A percentile compares a stretch with the other conserved stretches of the same genome.
Conservation (phyloP, 2,329 filamentous ascomycete species). For the Neonectria magnoliae region DNA sequence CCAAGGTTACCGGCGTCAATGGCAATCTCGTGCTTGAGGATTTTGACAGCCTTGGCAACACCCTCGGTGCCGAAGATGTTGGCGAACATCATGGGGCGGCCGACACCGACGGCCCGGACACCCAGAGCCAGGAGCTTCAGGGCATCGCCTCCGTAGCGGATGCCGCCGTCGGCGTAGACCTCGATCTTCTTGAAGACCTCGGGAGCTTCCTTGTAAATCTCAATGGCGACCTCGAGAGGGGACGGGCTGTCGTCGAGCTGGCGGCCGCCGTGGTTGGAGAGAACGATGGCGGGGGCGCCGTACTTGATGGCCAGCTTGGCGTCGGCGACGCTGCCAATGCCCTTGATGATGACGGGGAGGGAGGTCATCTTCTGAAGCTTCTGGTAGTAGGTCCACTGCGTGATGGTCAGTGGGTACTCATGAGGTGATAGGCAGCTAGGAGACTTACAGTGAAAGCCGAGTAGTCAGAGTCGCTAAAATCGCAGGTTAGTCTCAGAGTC, state of each 20-base stretch:
- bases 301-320: conserved; percentile 48
- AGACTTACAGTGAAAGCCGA: conserved; percentile 35
- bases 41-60: conserved; percentile 53
- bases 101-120: conserved; percentile 57
- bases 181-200: conserved; percentile 53
- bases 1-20: conserved; percentile 57
- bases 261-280: conserved; percentile 56
- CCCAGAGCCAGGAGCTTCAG: conserved; percentile 57
- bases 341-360: conserved; percentile 54
- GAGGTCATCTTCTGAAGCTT: conserved; percentile 48
- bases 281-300: conserved; percentile 48
- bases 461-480: conserved; percentile 37
- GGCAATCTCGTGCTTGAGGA: conserved; percentile 62
- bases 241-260: conserved; percentile 54
- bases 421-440: background rate
- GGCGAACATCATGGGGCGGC: conserved; percentile 62
- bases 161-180: conserved; percentile 54
- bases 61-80: conserved; percentile 62
- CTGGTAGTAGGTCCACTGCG: conserved; percentile 51
- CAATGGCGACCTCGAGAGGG: conserved; percentile 51
- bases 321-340: conserved; percentile 50
- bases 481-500: conserved; percentile 22
- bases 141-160: conserved; percentile 55
- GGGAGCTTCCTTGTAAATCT: conserved; percentile 51
- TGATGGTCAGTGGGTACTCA: background rate